Percentiles rank a stretch among this genome's conserved stretches.
phyloP scores from a whole-genome alignment of 108 stramenopile genomes.

The Nitzschia putrida region DNA sequence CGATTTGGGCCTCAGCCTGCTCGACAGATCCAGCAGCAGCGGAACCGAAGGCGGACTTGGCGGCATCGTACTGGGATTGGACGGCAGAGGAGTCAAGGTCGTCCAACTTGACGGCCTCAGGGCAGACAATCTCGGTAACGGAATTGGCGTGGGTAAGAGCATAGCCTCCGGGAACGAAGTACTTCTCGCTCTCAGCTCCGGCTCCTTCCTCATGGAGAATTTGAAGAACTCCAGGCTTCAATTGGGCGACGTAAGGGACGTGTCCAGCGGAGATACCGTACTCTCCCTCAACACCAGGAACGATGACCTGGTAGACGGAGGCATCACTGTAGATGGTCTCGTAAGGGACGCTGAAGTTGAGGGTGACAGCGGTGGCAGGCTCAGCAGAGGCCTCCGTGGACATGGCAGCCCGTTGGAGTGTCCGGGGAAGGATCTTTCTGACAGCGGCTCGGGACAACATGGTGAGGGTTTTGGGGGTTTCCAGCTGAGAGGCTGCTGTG shows the following conservation, averaged over 20 bases:
- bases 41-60: constrained; percentile 69
- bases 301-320: constrained; percentile 75
- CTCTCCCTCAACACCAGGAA: constrained; percentile 93
- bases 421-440: constrained; percentile 33
- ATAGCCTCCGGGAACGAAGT: constrained; percentile 96
- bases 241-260: constrained; percentile 94
- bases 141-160: constrained; percentile 91
- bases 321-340: constrained; percentile 89
- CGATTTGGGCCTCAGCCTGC: constrained; percentile 92
- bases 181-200: constrained; percentile 85
- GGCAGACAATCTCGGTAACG: constrained; percentile 91
- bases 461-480: neutral
- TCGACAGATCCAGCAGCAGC: constrained; percentile 84
- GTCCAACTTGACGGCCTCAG: constrained; percentile 95
- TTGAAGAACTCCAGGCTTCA: constrained; percentile 95
- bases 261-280: constrained; percentile 95
- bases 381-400: constrained; percentile 44
- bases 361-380: constrained; percentile 63
- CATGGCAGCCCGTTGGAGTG: constrained; percentile 32
- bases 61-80: constrained; percentile 69
- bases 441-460: constrained; percentile 46
- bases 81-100: constrained; percentile 90
- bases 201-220: constrained; percentile 82
- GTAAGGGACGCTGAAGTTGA: constrained; percentile 93
- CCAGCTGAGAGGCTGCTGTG: no score